A percentile compares a stretch with the other conserved stretches of the same genome.
Conservation (phyloP, 345 rosid genomes). For the Excoecaria agallocha region DNA sequence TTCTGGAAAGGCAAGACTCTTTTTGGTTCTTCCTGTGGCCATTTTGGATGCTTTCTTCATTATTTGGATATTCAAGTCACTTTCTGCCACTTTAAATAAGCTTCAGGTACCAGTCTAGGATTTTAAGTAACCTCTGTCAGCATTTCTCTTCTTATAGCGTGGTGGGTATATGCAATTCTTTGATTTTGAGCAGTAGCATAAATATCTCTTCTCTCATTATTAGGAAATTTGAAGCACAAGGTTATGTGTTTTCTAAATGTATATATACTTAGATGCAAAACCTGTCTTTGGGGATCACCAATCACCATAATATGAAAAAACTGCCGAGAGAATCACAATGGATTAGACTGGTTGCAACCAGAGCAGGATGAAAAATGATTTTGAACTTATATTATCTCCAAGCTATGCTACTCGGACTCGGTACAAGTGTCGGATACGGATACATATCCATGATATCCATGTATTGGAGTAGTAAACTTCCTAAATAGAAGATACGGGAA, state of each 20-base stretch:
- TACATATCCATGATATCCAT: too few species aligned
- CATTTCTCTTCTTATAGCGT: neutral
- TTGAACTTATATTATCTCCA: too few species aligned
- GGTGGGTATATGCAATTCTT: neutral
- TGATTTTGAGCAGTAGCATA: neutral
- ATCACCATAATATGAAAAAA: too few species aligned
- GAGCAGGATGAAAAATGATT: too few species aligned
- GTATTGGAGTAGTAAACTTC: too few species aligned
- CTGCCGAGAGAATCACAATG: neutral
- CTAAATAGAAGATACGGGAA: too few species aligned
- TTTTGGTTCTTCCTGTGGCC: constrained; percentile 81
- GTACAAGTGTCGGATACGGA: too few species aligned
- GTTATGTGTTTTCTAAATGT: too few species aligned
- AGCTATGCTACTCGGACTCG: too few species aligned
- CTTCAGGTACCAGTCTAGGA: constrained; percentile 62
- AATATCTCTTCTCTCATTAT: neutral
- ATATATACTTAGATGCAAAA: too few species aligned
- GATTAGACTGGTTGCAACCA: neutral
- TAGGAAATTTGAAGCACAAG: neutral
- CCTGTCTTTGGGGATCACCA: too few species aligned
- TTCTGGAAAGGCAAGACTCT: constrained; percentile 84
- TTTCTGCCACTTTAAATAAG: constrained; percentile 82
- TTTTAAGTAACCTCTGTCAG: constrained; percentile 4
- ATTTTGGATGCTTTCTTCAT: constrained; percentile 92
- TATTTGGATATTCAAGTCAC: constrained; percentile 91